These are phyloP conservation scores for Plantago coronopus DNA, from an alignment of 305 asterid species.

Conservation along the genomic window DNA sequence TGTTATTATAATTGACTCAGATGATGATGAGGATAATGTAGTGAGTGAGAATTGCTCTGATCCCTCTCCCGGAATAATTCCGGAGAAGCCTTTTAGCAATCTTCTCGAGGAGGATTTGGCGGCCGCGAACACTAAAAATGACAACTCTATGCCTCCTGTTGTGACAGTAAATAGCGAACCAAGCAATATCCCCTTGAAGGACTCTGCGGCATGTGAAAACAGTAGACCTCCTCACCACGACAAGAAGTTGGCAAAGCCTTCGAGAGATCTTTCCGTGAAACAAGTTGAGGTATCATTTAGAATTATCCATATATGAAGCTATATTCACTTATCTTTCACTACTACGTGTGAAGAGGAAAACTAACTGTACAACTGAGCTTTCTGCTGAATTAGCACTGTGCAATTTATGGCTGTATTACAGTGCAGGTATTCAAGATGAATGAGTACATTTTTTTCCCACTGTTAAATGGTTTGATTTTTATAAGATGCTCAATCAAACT, in stretches of 20 bases:
- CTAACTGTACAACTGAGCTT: too few species aligned
- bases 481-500: too few species aligned
- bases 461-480: too few species aligned
- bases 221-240: background rate
- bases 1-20: slow-evolving; percentile 69
- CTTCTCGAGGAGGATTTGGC: too few species aligned
- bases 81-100: slow-evolving; percentile 28
- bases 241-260: too few species aligned
- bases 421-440: background rate
- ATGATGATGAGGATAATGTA: slow-evolving; percentile 55
- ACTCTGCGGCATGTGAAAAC: slow-evolving; percentile 40
- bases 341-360: too few species aligned
- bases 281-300: too few species aligned
- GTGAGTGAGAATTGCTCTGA: slow-evolving; percentile 18
- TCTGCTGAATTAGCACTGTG: background rate
- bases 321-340: too few species aligned
- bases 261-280: too few species aligned
- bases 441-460: background rate
- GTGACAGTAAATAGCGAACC: background rate
- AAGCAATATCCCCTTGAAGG: slow-evolving; percentile 37
- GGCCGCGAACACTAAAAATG: background rate
- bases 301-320: too few species aligned
- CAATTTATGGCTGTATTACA: background rate
- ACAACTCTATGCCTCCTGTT: background rate
- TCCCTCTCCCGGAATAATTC: slow-evolving; percentile 29